Evolutionary conservation across 768 basidiomycete genomes (phyloP), one percentile per base, ranked within the genome.

Genomic region (Suillus alpinus): DNA sequence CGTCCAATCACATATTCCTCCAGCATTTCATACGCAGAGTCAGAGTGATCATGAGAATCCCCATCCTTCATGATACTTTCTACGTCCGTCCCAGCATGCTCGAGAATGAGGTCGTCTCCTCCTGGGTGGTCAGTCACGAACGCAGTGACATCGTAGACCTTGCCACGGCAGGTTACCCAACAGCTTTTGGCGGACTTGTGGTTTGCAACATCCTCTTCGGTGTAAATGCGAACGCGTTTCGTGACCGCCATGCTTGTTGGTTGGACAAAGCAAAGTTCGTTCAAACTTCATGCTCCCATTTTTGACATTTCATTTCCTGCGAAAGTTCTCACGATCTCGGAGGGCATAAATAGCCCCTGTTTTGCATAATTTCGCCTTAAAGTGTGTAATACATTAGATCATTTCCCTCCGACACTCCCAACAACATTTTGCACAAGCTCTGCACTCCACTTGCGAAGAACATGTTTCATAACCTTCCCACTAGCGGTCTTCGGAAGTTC

Each of bases 51-150:
- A 72, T 99, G 97, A 67, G 91, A 87, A 23, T 79, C 71, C 65
- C 80, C 75, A 74, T 96, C 88, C 67, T 82, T 84, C 97, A 98
- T 98, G 58, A 86, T 79, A 20, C 75, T 79, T 20, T 82, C 89
- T 56, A 98, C 81, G 71, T 97, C 93, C 74, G 86, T 85, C 43
- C 95, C 95, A 5, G 91, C 96, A 74, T 89, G 82, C 47, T 86
- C 77, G 41, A 95, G 76, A 66, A 99, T 85, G 63, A 94, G 76
- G 71, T 98, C 95, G 73, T 98, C 96, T 3, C 95, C 95, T 64
- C 96, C 96, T 12, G 95, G 94, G 71, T 97, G 95, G 78, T 96
- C 95, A 57, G 82, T 68, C 2, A 95, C 75, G 76, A 98, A 98
- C 4, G 68, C 65, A 3, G 95, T 88, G 57, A 98, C 86, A 70